These are phyloP conservation scores for Lantana camara DNA, from an alignment of 257 asterid species.

Conservation along the genomic window DNA sequence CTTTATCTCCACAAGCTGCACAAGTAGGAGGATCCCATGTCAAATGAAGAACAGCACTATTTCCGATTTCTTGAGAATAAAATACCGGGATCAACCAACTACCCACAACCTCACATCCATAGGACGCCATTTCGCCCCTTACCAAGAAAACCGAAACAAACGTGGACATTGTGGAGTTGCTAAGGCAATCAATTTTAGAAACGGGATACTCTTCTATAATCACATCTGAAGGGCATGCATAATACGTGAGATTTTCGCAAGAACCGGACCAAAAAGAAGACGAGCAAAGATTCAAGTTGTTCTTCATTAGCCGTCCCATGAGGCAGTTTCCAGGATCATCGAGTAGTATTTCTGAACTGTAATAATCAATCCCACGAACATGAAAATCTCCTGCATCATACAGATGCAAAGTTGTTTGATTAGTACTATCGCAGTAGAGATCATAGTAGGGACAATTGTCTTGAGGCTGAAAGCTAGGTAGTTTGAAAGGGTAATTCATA, in stretches of 20 bases:
- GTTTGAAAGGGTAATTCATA: slow-evolving; percentile 33
- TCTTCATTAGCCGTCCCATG: slow-evolving; percentile 25
- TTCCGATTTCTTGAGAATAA: neutral
- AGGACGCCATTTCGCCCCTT: neutral
- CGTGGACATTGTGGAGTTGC: slow-evolving; percentile 23
- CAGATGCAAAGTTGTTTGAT: slow-evolving; percentile 6
- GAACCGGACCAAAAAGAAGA: slow-evolving; percentile 24
- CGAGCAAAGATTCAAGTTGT: slow-evolving; percentile 26
- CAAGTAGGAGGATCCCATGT: slow-evolving; percentile 4
- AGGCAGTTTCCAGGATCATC: slow-evolving; percentile 40
- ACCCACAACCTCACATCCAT: slow-evolving; percentile 3
- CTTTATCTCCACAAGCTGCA: too few relatives aligned
- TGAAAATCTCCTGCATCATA: slow-evolving; percentile 24
- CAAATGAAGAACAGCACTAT: slow-evolving; percentile 7
- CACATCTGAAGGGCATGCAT: slow-evolving; percentile 22
- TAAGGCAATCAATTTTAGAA: slow-evolving; percentile 29
- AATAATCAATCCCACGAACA: slow-evolving; percentile 13
- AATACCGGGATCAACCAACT: neutral
- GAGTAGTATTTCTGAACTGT: slow-evolving; percentile 15
- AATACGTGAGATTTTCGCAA: slow-evolving; percentile 28
- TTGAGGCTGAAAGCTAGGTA: neutral
- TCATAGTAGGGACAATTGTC: slow-evolving; percentile 18
- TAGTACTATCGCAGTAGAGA: slow-evolving; percentile 15
- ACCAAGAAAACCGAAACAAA: neutral
- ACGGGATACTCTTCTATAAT: neutral